A percentile compares a stretch with the other conserved stretches of the same genome.
These are phyloP conservation scores for Hypsizygus ulmarius DNA, from an alignment of 1,284 basidiomycete species.

Conservation along the genomic window DNA sequence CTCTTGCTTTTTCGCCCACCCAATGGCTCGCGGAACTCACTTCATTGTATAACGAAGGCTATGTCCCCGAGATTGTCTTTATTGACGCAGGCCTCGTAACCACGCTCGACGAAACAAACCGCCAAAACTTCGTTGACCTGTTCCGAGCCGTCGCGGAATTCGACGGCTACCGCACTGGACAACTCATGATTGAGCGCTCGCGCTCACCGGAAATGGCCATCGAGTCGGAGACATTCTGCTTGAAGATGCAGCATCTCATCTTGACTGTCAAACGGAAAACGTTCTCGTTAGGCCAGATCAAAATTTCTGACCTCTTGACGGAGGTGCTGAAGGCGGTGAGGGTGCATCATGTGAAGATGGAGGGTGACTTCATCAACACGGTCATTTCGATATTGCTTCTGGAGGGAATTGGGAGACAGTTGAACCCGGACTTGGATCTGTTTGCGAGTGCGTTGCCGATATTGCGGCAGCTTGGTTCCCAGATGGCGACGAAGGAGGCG, in stretches of 20 bases:
- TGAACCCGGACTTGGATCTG: slow-evolving; percentile 91
- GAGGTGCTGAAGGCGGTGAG: slow-evolving; percentile 89
- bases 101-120: slow-evolving; percentile 77
- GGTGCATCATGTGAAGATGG: slow-evolving; percentile 96
- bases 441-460: slow-evolving; percentile 94
- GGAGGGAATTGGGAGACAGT: slow-evolving; percentile 93
- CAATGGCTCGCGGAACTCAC: slow-evolving; percentile 77
- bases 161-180: slow-evolving; percentile 92
- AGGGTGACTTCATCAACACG: slow-evolving; percentile 98
- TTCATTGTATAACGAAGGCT: slow-evolving; percentile 67
- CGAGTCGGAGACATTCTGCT: slow-evolving; percentile 91
- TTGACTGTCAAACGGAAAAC: slow-evolving; percentile 94
- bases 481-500: slow-evolving; percentile 80
- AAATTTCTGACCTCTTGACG: slow-evolving; percentile 90
- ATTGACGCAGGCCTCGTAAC: slow-evolving; percentile 96
- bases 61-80: slow-evolving; percentile 92
- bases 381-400: slow-evolving; percentile 92
- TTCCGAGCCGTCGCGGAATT: slow-evolving; percentile 96
- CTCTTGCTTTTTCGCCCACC: slow-evolving; percentile 52
- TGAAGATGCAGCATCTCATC: slow-evolving; percentile 96
- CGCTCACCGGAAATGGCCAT: slow-evolving; percentile 89
- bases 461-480: slow-evolving; percentile 81
- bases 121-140: slow-evolving; percentile 93
- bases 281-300: slow-evolving; percentile 93
- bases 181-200: slow-evolving; percentile 96